Base-by-base conservation (phyloP, 202 grass and related monocot species). In the Carex arenaria region DNA sequence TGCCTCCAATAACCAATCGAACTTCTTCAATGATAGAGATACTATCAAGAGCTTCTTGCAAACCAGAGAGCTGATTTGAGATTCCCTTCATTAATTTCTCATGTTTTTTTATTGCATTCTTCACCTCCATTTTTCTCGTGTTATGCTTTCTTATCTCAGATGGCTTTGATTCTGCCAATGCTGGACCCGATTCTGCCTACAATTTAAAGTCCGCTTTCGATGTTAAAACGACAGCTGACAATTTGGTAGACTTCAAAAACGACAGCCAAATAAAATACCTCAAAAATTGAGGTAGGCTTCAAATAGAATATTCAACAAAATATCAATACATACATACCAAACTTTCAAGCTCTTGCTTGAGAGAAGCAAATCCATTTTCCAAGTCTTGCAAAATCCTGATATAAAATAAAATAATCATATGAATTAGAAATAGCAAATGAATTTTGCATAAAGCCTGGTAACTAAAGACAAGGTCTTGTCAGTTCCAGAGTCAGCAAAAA, bases 81-180 rank as follows among this genome's bases (percentile, higher is more conserved):
- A 93, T 90, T 66, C 75, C 74, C 64, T 85, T 90, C 95, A 94
- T 97, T 85, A 97, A 87, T 76, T 94, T 97, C 77, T 94, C 89
- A 61, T 89, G 89, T 85, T 90, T 97, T 84, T 91, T 94, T 74
- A 97, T 94, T 71, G 57, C 88, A 47, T 89, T 51, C 78, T 92
- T 94, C 63, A 94, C 82, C 61, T 81, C 90, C 86, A 87, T 91
- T 93, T 93, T 94, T 64, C 80, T 90, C 42, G 56, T 84, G 72
- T 89, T 97, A 78, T 94, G 80, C 60, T 93, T 94, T 64, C 90
- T 89, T 85, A 80, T 83, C 64, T 93, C 79, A 67, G 92, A 87
- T 83, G 87, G 87, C 85, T 93, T 97, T 72, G 90, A 54, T 82
- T 89, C 84, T 40, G 84, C 62, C 57, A 79, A 52, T 64, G 75